Percentiles rank a stretch among this genome's conserved stretches.
These are phyloP conservation scores for Dissophora ornata DNA, from an alignment of 192 early-diverging fungal species.

Conservation along the genomic window DNA sequence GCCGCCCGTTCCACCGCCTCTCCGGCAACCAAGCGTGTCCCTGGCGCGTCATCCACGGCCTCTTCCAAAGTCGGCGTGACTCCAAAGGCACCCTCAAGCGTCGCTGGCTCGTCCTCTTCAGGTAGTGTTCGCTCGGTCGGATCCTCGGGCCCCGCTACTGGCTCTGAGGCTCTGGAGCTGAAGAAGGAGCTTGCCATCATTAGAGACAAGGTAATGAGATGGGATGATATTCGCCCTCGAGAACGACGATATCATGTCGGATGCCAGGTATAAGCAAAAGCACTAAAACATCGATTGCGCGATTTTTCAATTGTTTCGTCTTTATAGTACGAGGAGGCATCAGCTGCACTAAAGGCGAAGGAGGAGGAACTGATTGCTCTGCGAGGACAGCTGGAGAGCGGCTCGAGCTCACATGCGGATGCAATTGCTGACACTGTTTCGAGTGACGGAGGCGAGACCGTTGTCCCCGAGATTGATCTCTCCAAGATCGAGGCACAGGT, in stretches of 20 bases:
- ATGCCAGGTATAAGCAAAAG: no score
- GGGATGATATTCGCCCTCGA: no score
- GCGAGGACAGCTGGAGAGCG: slow-evolving; percentile 27
- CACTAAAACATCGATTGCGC: no score
- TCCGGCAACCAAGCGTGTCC: slow-evolving; percentile 21
- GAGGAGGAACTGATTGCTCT: slow-evolving; percentile 40
- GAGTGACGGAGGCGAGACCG: slow-evolving; percentile 49
- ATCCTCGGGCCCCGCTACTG: slow-evolving; percentile 28
- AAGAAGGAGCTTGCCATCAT: slow-evolving; percentile 48
- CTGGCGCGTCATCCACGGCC: slow-evolving; percentile 2
- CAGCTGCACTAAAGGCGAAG: slow-evolving; percentile 29
- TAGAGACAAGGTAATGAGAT: slow-evolving; percentile 40
- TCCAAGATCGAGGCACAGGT: slow-evolving; percentile 55
- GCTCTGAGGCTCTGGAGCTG: slow-evolving; percentile 43
- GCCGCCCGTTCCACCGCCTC: no score
- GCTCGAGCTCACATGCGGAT: slow-evolving; percentile 34
- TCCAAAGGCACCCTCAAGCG: slow-evolving; percentile 14
- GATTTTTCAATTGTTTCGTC: neutral
- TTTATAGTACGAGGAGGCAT: slow-evolving; percentile 40
- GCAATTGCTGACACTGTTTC: slow-evolving; percentile 47
- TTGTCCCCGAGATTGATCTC: slow-evolving; percentile 50
- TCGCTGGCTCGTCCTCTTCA: slow-evolving; percentile 16
- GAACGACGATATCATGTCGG: no score
- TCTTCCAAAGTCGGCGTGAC: slow-evolving; percentile 6
- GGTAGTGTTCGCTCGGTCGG: slow-evolving; percentile 46